Conservation (phyloP, 2,329 filamentous ascomycete species). For the Ceratocystis harringtonii region DNA sequence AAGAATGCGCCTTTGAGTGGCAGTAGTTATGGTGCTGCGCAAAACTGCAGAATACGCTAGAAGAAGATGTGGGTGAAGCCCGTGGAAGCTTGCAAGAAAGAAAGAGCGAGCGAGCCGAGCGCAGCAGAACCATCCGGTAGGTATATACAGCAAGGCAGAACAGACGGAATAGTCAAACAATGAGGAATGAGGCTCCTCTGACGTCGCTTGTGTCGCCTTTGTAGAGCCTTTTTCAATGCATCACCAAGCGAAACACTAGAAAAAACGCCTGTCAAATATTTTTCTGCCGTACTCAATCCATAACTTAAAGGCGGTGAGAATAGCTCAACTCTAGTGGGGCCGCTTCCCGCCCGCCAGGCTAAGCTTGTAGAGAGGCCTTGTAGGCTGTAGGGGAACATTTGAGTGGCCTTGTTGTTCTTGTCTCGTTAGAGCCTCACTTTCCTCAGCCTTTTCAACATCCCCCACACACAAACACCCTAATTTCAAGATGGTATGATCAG, state of each 20-base stretch:
- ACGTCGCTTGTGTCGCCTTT: not conserved
- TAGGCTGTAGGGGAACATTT: not conserved
- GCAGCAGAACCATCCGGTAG: slow-evolving; percentile 8
- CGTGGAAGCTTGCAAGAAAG: not conserved
- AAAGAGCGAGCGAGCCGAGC: not conserved
- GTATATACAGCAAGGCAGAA: not conserved
- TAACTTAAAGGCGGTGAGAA: slow-evolving; percentile 11
- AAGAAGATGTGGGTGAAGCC: not conserved
- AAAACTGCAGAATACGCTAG: not conserved
- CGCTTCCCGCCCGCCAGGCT: slow-evolving; percentile 11
- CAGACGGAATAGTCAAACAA: not conserved
- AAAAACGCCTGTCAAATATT: slow-evolving; percentile 9
- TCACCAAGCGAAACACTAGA: not conserved
- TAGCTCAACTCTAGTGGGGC: slow-evolving; percentile 12
- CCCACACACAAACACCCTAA: not conserved
- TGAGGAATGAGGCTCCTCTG: not conserved
- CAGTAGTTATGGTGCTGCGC: not conserved
- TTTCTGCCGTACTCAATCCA: slow-evolving; percentile 12
- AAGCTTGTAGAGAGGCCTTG: slow-evolving; percentile 2
- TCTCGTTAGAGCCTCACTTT: slow-evolving; percentile 6
- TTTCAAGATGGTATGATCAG: not conserved
- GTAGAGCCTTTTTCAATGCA: not conserved
- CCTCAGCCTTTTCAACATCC: not conserved
- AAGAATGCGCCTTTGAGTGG: slow-evolving; percentile 5
- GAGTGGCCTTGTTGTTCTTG: slow-evolving; percentile 1